A percentile compares a stretch with the other conserved stretches of the same genome.
These are phyloP conservation scores for Scutellaria galericulata DNA, from an alignment of 257 asterid genomes.

Conservation along the genomic window DNA sequence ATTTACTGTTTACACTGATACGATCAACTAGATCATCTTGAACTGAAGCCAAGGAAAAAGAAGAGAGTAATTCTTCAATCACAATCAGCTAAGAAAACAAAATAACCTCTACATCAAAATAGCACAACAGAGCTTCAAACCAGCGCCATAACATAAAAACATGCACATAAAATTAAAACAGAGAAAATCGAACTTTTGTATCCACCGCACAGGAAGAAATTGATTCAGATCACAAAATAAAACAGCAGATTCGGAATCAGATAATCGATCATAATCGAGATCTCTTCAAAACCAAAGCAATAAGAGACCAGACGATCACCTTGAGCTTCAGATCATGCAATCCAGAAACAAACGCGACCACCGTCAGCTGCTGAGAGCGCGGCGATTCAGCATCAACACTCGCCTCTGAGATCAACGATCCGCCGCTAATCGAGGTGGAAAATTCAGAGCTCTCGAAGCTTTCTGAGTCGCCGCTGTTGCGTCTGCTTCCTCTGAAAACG, in stretches of 20 bases:
- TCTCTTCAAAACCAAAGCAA: conserved; percentile 24
- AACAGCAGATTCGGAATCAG: conserved; percentile 9
- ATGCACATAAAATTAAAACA: neutral
- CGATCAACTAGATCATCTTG: neutral
- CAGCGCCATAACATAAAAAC: no score
- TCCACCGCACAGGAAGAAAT: neutral
- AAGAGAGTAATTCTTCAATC: conserved; percentile 23
- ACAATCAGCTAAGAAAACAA: conserved; percentile 22
- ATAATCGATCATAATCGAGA: neutral
- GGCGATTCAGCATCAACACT: conserved; percentile 41
- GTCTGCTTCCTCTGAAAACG: conserved; percentile 35
- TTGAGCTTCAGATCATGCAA: conserved; percentile 45
- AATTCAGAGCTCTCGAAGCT: conserved; percentile 42
- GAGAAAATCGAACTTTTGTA: neutral
- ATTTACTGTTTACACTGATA: neutral
- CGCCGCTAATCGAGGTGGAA: conserved; percentile 33
- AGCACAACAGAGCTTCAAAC: neutral
- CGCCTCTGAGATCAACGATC: conserved; percentile 37
- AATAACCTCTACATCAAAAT: neutral
- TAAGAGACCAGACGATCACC: conserved; percentile 37
- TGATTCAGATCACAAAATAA: conserved; percentile 8
- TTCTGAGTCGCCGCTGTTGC: conserved; percentile 40
- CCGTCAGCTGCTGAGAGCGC: conserved; percentile 40
- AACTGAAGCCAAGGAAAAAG: conserved; percentile 1
- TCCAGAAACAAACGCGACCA: conserved; percentile 40